Evolutionary conservation across 768 basidiomycete genomes (phyloP), one percentile per base, ranked within the genome.

Genomic region (Gloeostereum incarnatum): DNA sequence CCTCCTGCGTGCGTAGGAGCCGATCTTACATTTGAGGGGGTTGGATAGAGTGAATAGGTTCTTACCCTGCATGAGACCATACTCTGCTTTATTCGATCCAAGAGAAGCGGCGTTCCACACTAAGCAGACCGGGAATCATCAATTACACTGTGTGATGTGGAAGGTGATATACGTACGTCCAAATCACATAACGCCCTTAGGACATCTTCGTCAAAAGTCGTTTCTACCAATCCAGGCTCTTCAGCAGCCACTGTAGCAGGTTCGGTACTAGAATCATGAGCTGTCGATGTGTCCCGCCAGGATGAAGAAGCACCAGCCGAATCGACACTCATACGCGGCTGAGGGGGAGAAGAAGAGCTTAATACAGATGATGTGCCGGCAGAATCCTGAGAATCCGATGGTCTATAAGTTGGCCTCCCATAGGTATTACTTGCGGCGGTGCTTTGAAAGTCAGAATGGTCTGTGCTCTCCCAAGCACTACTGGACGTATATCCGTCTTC

Each of bases 31-130:
- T 14, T 38, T 27, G 31, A 42, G 25, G 35, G 31, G 39, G 36
- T 25, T 11, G 7, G 43, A 8, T 10, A 13, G 7, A 19, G 29
- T 5, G 14, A 11, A 32, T 27, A 7, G 4, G 14, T 14, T 66
- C 81, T 50, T 43, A 91, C 93, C 59, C 83, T 77, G 61, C 91
- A 96, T 11, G 92, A 94, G 5, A 88, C 76, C 65, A 89, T 85
- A 52, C 89, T 87, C 58, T 99, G 96, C 63, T 98, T 98, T 55
- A 99, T 94, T 53, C 96, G 75, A 63, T 98, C 94, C 43, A 96
- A 69, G 18, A 99, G 66, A 14, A 98, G 60, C 1, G 90, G 92
- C n/a, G 96, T 79, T 17, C 89, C 86, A 45, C 91, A 93, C 93
- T 98, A 54, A 34, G 32, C 48, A 33, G 38, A 47, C 11, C 40